Conservation (phyloP, 805 yeast genomes). For the Candida boleticola region DNA sequence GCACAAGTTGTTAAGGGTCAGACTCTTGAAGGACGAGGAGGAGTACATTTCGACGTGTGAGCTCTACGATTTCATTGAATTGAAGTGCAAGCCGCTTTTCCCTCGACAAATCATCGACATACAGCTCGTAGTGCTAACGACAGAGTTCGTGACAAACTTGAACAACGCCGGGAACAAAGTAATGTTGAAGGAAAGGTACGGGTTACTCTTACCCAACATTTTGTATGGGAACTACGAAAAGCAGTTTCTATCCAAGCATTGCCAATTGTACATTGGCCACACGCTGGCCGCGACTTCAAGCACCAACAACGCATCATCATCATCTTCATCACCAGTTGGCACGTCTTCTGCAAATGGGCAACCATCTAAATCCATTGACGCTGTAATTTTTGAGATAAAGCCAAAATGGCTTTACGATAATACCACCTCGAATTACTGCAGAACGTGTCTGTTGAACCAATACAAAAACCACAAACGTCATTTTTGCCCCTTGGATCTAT, state of each 20-base stretch:
- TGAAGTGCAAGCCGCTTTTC: conserved; percentile 28
- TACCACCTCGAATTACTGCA: conserved; percentile 42
- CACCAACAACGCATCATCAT: background rate
- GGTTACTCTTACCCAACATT: conserved; percentile 43
- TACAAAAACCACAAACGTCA: conserved; percentile 29
- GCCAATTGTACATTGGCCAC: conserved; percentile 25
- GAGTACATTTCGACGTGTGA: conserved; percentile 39
- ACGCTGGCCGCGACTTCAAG: background rate
- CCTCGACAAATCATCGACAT: conserved; percentile 31
- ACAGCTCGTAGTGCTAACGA: conserved; percentile 29
- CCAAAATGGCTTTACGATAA: conserved; percentile 62
- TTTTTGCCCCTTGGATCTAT: conserved; percentile 49
- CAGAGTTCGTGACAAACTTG: conserved; percentile 27
- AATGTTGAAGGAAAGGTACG: conserved; percentile 41
- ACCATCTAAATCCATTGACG: conserved; percentile 8
- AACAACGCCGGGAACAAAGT: conserved; percentile 24
- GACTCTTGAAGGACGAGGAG: conserved; percentile 32
- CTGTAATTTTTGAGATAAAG: conserved; percentile 47
- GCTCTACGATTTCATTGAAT: conserved; percentile 38
- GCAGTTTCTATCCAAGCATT: conserved; percentile 32
- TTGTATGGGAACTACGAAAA: conserved; percentile 29
- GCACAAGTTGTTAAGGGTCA: conserved; percentile 38
- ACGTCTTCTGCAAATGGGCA: conserved; percentile 1
- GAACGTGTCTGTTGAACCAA: conserved; percentile 56
- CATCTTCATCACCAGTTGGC: conserved; percentile 3